These are phyloP conservation scores for Panicum hallii DNA, from an alignment of 202 grass and related monocot species.

Conservation along the genomic window DNA sequence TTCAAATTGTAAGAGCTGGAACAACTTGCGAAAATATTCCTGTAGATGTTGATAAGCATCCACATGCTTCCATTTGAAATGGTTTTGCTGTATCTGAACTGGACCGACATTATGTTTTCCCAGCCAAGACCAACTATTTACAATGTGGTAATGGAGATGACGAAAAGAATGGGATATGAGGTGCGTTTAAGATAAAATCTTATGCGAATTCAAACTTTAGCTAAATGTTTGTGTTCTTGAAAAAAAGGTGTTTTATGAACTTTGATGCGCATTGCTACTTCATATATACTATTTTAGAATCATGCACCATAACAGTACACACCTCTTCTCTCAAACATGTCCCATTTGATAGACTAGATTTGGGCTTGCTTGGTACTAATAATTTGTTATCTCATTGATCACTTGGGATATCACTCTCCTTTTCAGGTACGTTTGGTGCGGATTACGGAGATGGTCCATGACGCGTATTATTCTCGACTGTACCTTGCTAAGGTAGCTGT, in stretches of 20 bases:
- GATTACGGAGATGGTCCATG: slow-evolving; percentile 86
- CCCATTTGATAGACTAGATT: slow-evolving; percentile 2
- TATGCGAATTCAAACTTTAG: neutral
- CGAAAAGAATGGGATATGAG: slow-evolving; percentile 86
- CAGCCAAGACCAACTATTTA: slow-evolving; percentile 95
- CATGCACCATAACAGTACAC: neutral
- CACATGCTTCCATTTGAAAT: slow-evolving; percentile 22
- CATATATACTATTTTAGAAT: neutral
- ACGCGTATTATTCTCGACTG: slow-evolving; percentile 86
- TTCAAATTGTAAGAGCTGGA: slow-evolving; percentile 69
- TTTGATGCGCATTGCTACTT: neutral
- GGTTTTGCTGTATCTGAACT: slow-evolving; percentile 27
- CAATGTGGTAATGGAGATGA: slow-evolving; percentile 86
- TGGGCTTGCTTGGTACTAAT: neutral
- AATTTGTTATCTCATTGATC: slow-evolving; percentile 17
- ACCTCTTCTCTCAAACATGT: slow-evolving; percentile 4
- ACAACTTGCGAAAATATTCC: slow-evolving; percentile 33
- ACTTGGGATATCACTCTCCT: slow-evolving; percentile 10
- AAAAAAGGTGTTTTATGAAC: neutral
- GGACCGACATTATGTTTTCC: slow-evolving; percentile 37
- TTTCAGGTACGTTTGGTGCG: slow-evolving; percentile 82
- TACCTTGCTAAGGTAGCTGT: slow-evolving; percentile 83
- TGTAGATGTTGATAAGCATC: slow-evolving; percentile 31
- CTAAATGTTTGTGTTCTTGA: slow-evolving; percentile 2
- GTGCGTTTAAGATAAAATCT: slow-evolving; percentile 47